phyloP scores from a whole-genome alignment of 2,329 filamentous ascomycete genomes.

The Arthrinium phaeospermum region DNA sequence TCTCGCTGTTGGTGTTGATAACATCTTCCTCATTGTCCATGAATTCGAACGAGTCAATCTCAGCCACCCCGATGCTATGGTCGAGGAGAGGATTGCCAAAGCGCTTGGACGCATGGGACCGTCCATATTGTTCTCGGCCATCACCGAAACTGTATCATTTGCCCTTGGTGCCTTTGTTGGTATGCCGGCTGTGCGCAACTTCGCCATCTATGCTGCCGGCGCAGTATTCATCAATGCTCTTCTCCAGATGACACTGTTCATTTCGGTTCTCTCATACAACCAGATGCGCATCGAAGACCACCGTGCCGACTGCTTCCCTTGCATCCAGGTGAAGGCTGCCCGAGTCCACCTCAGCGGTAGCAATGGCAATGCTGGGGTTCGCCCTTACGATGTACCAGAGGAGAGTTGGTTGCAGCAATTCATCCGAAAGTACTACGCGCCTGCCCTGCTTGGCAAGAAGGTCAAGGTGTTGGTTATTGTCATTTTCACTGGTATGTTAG shows the following conservation, averaged over 20 bases:
- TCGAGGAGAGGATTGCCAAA: conserved; percentile 84
- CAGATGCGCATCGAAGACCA: conserved; percentile 88
- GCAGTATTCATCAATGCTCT: conserved; percentile 96
- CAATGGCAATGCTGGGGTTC: conserved; percentile 62
- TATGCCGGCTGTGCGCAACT: conserved; percentile 98
- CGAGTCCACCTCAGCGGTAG: conserved; percentile 68
- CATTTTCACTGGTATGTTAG: conserved; percentile 86
- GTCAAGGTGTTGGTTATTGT: conserved; percentile 78
- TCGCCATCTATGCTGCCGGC: conserved; percentile 93
- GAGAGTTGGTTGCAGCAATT: conserved; percentile 85
- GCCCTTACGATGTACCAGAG: conserved; percentile 76
- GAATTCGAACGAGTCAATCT: conserved; percentile 96
- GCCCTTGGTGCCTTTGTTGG: conserved; percentile 91
- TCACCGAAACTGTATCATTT: conserved; percentile 93
- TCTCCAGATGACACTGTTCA: conserved; percentile 96
- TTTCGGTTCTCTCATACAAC: conserved; percentile 89
- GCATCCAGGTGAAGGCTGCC: conserved; percentile 78
- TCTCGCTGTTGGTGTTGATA: conserved; percentile 94
- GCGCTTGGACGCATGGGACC: conserved; percentile 96
- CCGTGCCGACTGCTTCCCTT: conserved; percentile 91
- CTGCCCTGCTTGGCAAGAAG: conserved; percentile 78
- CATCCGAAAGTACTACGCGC: conserved; percentile 89
- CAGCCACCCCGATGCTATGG: conserved; percentile 85
- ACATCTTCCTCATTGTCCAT: conserved; percentile 98
- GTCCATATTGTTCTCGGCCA: conserved; percentile 92